Conservation (phyloP, 2,329 filamentous ascomycete genomes). For the Phyllosticta citrichinensis region DNA sequence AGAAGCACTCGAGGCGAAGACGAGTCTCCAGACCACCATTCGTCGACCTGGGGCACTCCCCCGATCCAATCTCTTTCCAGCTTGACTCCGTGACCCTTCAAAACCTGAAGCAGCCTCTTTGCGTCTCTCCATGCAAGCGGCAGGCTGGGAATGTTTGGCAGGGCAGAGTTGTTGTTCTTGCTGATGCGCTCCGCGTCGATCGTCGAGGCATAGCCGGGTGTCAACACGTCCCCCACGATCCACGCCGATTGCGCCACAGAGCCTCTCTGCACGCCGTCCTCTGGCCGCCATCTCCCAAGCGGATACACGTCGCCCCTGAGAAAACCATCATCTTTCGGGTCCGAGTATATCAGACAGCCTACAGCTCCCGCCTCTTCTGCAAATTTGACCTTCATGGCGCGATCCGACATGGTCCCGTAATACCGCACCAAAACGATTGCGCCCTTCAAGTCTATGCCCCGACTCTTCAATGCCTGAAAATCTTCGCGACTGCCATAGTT, state of each 20-base stretch:
- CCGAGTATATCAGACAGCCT: conserved; percentile 87
- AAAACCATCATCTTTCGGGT: conserved; percentile 78
- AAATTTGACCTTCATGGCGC: conserved; percentile 76
- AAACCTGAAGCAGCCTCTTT: conserved; percentile 61
- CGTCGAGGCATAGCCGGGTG: conserved; percentile 72
- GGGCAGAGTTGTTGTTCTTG: conserved; percentile 58
- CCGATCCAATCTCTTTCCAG: conserved; percentile 65
- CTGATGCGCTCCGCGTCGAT: conserved; percentile 55
- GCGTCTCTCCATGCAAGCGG: conserved; percentile 87
- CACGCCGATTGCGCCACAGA: conserved; percentile 71
- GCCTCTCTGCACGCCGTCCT: conserved; percentile 73
- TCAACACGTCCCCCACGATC: conserved; percentile 84
- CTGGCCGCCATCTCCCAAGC: conserved; percentile 67
- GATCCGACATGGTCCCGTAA: conserved; percentile 62
- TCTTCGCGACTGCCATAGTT: conserved; percentile 85
- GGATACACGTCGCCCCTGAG: conserved; percentile 62
- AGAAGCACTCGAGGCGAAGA: conserved; percentile 70
- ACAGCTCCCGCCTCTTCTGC: conserved; percentile 78
- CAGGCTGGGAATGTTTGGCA: conserved; percentile 79
- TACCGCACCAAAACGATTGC: conserved; percentile 78
- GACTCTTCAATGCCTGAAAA: conserved; percentile 61
- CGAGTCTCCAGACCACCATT: conserved; percentile 69
- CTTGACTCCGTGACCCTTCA: conserved; percentile 64
- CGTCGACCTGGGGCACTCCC: conserved; percentile 60
- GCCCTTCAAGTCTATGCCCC: conserved; percentile 63